These are phyloP conservation scores for Komagataella ulmi DNA, from an alignment of 805 yeast genomes.

Conservation along the genomic window DNA sequence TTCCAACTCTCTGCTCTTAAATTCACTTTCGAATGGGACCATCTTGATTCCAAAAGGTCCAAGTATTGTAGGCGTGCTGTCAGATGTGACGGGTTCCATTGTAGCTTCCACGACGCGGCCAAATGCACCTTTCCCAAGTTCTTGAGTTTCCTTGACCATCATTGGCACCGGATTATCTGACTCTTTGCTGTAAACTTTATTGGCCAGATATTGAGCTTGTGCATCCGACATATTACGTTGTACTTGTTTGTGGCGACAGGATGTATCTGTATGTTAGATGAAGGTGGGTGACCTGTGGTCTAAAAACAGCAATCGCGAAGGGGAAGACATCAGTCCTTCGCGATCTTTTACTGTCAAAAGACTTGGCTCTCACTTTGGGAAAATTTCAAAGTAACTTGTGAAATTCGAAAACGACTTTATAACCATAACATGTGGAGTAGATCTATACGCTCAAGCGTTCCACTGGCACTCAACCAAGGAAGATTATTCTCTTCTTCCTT, in stretches of 20 bases:
- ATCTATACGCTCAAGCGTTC: neutral
- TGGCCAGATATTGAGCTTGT: constrained; percentile 24
- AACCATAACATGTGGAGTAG: neutral
- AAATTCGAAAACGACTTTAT: neutral
- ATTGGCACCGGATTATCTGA: constrained; percentile 41
- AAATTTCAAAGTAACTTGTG: neutral
- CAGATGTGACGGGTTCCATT: constrained; percentile 14
- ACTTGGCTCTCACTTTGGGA: neutral
- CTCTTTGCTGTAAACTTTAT: constrained; percentile 50
- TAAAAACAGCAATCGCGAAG: neutral
- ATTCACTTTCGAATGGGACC: constrained; percentile 81
- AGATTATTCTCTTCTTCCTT: neutral
- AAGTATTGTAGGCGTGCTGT: constrained; percentile 27
- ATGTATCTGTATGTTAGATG: neutral
- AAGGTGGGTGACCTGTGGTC: neutral
- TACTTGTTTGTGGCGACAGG: neutral
- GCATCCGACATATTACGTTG: neutral
- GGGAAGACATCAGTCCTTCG: neutral
- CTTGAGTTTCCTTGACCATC: constrained; percentile 58
- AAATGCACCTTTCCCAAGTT: constrained; percentile 79
- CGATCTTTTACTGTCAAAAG: neutral
- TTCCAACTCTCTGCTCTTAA: constrained; percentile 71
- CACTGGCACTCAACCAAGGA: neutral
- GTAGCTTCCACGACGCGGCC: constrained; percentile 77
- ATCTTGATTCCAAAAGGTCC: constrained; percentile 81